These are phyloP conservation scores for Fusarium longipes DNA, from an alignment of 2,329 filamentous ascomycete species.

Conservation along the genomic window DNA sequence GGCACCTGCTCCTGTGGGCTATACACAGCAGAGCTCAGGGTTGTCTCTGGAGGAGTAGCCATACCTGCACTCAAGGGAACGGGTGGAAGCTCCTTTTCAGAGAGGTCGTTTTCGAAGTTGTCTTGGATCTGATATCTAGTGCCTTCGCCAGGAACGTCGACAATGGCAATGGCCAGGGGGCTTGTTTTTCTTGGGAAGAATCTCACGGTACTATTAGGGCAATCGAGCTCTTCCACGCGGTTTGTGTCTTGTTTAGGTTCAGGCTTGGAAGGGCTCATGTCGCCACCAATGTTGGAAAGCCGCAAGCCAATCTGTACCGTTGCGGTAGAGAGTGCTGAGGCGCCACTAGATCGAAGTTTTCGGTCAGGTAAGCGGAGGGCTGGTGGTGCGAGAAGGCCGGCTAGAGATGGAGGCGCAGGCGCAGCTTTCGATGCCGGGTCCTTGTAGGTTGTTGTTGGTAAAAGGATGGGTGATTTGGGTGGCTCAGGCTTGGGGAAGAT, in stretches of 20 bases:
- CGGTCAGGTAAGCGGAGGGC: constrained; percentile 55
- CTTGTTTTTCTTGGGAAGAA: constrained; percentile 40
- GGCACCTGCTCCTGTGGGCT: constrained; percentile 50
- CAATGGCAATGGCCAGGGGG: constrained; percentile 43
- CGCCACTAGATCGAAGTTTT: constrained; percentile 64
- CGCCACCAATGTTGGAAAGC: constrained; percentile 68
- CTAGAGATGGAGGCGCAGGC: constrained; percentile 3
- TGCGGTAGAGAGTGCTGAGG: constrained; percentile 72
- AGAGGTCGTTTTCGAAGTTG: constrained; percentile 44
- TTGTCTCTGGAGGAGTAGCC: constrained; percentile 47
- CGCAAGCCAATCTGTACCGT: constrained; percentile 79
- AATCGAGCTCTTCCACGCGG: constrained; percentile 55
- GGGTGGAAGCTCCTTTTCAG: constrained; percentile 51
- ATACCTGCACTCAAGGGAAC: constrained; percentile 47
- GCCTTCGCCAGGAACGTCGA: constrained; percentile 43
- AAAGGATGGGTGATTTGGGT: constrained; percentile 48
- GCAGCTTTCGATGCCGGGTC: constrained; percentile 27
- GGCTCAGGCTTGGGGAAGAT: constrained; percentile 39
- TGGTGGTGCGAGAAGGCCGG: constrained; percentile 54
- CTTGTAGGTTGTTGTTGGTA: constrained; percentile 62
- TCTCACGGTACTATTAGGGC: constrained; percentile 42
- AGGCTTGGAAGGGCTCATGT: constrained; percentile 54
- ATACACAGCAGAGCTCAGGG: constrained; percentile 66
- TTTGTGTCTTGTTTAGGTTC: constrained; percentile 32
- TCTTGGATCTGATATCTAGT: constrained; percentile 38